A percentile compares a stretch with the other conserved stretches of the same genome.
Conservation (phyloP, 306 rosid species). For the Abrus precatorius region DNA sequence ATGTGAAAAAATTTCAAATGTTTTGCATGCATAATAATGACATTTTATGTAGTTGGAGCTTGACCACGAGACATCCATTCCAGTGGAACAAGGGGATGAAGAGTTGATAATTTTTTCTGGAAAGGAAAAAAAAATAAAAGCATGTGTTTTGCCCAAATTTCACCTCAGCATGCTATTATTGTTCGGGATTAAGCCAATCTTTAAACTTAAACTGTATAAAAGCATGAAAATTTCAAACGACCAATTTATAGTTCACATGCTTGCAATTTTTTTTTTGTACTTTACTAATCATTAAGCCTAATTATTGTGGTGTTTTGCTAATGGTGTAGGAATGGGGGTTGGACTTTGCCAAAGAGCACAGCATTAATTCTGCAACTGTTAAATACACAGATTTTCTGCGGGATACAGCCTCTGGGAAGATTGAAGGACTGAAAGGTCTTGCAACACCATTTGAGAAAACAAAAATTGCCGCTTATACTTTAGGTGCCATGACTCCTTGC, state of each 20-base stretch:
- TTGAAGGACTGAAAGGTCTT: slow-evolving; percentile 87
- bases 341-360: slow-evolving; percentile 64
- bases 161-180: not conserved
- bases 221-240: slow-evolving; percentile 1
- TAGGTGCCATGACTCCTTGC: slow-evolving; percentile 98
- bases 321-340: slow-evolving; percentile 82
- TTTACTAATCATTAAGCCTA: slow-evolving; percentile 25
- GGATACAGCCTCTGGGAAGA: slow-evolving; percentile 98
- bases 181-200: slow-evolving; percentile 34
- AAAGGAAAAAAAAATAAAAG: slow-evolving; percentile 6
- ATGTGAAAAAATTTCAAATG: not conserved
- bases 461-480: slow-evolving; percentile 92
- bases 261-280: not conserved
- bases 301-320: slow-evolving; percentile 37
- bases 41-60: slow-evolving; percentile 32
- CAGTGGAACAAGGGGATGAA: slow-evolving; percentile 37
- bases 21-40: slow-evolving; percentile 30
- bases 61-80: slow-evolving; percentile 20
- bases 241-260: slow-evolving; percentile 4
- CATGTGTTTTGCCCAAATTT: slow-evolving; percentile 18
- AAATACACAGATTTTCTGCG: slow-evolving; percentile 89
- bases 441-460: slow-evolving; percentile 99
- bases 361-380: slow-evolving; percentile 76
- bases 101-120: slow-evolving; percentile 17
- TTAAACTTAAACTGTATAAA: slow-evolving; percentile 25